A percentile compares a stretch with the other conserved stretches of the same genome.
Evolutionary conservation across 2,329 filamentous ascomycete genomes (phyloP).

Genomic region (Aspergillus intermedius): DNA sequence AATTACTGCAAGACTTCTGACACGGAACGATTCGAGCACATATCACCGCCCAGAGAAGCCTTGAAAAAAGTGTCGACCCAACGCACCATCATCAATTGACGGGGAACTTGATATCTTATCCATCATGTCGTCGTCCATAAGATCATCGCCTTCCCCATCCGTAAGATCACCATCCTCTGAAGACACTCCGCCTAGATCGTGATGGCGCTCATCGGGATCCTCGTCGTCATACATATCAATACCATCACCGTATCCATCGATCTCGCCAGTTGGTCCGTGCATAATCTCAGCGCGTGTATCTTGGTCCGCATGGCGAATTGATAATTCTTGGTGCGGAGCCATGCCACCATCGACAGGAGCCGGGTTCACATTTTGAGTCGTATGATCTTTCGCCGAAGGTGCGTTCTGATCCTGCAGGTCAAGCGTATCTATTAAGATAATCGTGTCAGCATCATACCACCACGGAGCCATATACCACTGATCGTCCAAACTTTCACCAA

Average conservation of each 20-base stretch:
- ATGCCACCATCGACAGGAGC: slow-evolving; percentile 49
- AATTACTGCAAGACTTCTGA: not conserved
- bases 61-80: slow-evolving; percentile 10
- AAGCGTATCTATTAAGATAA: slow-evolving; percentile 65
- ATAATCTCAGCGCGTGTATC: slow-evolving; percentile 68
- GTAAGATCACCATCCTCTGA: slow-evolving; percentile 48
- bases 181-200: slow-evolving; percentile 18
- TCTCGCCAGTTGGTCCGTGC: slow-evolving; percentile 56
- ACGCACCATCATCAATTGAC: slow-evolving; percentile 98
- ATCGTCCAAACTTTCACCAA: slow-evolving; percentile 7
- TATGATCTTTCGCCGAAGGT: slow-evolving; percentile 79
- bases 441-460: not conserved
- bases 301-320: slow-evolving; percentile 71
- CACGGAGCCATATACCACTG: not conserved
- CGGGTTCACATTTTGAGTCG: slow-evolving; percentile 48
- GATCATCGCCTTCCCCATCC: slow-evolving; percentile 61
- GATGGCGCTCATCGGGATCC: slow-evolving; percentile 18
- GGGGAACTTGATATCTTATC: slow-evolving; percentile 98
- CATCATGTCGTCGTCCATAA: slow-evolving; percentile 89
- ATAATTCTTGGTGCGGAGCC: slow-evolving; percentile 78
- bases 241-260: slow-evolving; percentile 25
- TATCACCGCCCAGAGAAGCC: not conserved
- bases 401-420: slow-evolving; percentile 81
- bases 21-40: not conserved
- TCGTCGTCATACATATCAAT: slow-evolving; percentile 27